These are phyloP conservation scores for Pythium sp. DNA, from an alignment of 352 stramenopile species.

Conservation along the genomic window DNA sequence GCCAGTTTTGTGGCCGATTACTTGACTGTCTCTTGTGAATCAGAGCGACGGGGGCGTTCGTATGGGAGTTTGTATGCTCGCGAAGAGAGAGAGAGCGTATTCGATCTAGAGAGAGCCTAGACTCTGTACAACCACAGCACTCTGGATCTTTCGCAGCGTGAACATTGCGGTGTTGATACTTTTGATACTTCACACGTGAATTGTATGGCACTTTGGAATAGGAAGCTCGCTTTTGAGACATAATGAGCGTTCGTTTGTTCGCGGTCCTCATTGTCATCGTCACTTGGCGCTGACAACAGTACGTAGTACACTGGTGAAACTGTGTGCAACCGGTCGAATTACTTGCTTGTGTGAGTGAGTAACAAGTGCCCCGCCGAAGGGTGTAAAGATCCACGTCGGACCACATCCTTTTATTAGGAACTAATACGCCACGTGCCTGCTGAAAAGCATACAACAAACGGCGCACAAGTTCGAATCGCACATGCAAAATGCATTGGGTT, in stretches of 20 bases:
- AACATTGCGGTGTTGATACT: background rate
- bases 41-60: background rate
- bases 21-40: slow-evolving; percentile 12
- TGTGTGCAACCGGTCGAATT: background rate
- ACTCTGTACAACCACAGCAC: background rate
- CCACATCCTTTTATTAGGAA: background rate
- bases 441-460: no score
- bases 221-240: background rate
- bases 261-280: background rate
- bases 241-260: background rate
- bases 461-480: no score
- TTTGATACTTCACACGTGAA: background rate
- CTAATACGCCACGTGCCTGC: background rate
- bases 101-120: background rate
- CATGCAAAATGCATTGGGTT: background rate
- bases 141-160: background rate
- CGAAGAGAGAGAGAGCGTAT: background rate
- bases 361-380: background rate
- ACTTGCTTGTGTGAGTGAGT: background rate
- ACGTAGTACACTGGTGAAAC: background rate
- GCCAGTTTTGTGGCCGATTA: slow-evolving; percentile 6
- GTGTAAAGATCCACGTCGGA: background rate
- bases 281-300: background rate
- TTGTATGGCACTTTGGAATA: background rate
- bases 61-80: slow-evolving; percentile 4